Evolutionary conservation across 345 rosid species (phyloP), one percentile per base, ranked within the genome.

Genomic region (Lagerstroemia speciosa): DNA sequence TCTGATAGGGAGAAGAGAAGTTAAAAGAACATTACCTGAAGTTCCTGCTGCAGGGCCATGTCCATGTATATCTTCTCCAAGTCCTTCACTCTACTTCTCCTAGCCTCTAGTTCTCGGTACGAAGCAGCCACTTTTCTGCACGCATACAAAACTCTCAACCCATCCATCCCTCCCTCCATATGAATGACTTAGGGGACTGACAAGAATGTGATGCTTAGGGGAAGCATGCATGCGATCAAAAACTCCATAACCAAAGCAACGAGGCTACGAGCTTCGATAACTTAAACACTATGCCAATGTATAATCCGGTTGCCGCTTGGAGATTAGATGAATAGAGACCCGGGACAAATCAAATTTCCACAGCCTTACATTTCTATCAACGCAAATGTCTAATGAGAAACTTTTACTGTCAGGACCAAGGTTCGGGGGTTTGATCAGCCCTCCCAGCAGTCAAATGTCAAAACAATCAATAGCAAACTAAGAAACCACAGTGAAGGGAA

Each of bases 11-110:
- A 64, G 46, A 40, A 60, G 31, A 67, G 41, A 50, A 67, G 70
- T n/a, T n/a, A n/a, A 27, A 26, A 55, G 57, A 60, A 1, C 61
- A 20, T 41, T 79, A 87, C 97, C 90, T 93, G 96, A 43, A 91
- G 74, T 78, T 91, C 98, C 78, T 85, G 87, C 71, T 91, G 82
- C 85, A 89, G 50, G 38, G 86, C 64, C 98, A 91, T 89, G 15
- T 87, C 91, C 82, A 69, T 75, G 67, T 90, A 85, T 58, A 89
- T n/a, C 67, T 86, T 91, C 75, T 86, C 91, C 80, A 91, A 73
- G 46, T 86, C 84, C 19, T 80, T 77, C 10, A 78, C 89, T 76
- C 97, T 83, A 69, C 73, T 85, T 72, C 77, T 83, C 66, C 97
- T 81, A 37, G 83, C 91, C 77, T 89, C 92, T 27, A 93, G 85